A percentile compares a stretch with the other conserved stretches of the same genome.
phyloP scores from a whole-genome alignment of 495 filamentous ascomycete genomes.

The Rhizodiscina lignyota region DNA sequence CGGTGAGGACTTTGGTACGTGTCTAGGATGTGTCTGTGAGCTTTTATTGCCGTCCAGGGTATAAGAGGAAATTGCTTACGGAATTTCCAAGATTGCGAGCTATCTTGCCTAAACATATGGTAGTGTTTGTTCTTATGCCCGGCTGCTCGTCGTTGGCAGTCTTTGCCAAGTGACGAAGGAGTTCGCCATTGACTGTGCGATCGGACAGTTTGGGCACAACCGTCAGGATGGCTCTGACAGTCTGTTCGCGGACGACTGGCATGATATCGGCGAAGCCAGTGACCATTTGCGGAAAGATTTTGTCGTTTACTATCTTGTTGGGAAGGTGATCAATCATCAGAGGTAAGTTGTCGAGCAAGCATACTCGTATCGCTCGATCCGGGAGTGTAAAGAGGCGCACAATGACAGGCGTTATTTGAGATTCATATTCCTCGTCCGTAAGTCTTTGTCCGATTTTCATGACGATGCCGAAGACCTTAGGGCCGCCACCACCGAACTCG shows the following conservation, averaged over 20 bases:
- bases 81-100: conserved; percentile 68
- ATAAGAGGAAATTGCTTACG: no score
- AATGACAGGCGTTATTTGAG: conserved; percentile 68
- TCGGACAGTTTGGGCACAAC: conserved; percentile 82
- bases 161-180: conserved; percentile 81
- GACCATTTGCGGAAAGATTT: conserved; percentile 90
- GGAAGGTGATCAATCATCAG: conserved; percentile 81
- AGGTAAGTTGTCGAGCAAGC: conserved; percentile 75
- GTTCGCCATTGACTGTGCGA: conserved; percentile 79
- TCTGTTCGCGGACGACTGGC: conserved; percentile 86
- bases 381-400: conserved; percentile 79
- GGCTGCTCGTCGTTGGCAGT: conserved; percentile 96
- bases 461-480: conserved; percentile 74
- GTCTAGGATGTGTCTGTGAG: conserved; percentile 24
- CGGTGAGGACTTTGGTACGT: conserved; percentile 76
- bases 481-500: conserved; percentile 90
- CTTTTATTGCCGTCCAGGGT: conserved; percentile 4
- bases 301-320: conserved; percentile 85
- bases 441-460: conserved; percentile 81
- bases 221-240: conserved; percentile 76
- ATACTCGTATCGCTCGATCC: conserved; percentile 83
- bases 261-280: conserved; percentile 87
- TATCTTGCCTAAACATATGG: conserved; percentile 91
- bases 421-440: conserved; percentile 76
- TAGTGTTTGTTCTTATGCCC: conserved; percentile 93